Percentiles rank a stretch among this genome's conserved stretches.
These are phyloP conservation scores for Pezicula neosporulosa DNA, from an alignment of 2,329 filamentous ascomycete species.

Conservation along the genomic window DNA sequence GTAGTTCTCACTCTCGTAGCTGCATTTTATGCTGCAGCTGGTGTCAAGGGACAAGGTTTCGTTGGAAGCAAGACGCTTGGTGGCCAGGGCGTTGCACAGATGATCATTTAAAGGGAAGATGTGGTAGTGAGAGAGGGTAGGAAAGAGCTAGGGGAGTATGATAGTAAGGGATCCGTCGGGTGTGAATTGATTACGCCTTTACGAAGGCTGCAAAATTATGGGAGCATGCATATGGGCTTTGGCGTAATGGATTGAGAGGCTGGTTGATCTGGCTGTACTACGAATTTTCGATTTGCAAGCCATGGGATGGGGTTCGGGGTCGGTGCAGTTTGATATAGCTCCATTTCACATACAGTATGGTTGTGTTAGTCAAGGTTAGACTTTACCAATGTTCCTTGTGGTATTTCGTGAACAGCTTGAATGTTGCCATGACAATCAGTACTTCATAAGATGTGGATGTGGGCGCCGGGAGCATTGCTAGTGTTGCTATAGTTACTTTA, in stretches of 20 bases:
- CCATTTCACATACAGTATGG: background rate
- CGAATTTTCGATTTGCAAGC: constrained; percentile 11
- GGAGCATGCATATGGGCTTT: constrained; percentile 17
- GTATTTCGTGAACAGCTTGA: background rate
- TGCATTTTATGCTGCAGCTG: constrained; percentile 77
- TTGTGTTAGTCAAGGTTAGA: too few species aligned
- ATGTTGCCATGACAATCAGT: background rate
- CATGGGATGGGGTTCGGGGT: constrained; percentile 6
- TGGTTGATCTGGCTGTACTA: constrained; percentile 15
- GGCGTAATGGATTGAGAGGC: constrained; percentile 14
- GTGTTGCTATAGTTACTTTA: too few species aligned
- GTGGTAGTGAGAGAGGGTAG: background rate
- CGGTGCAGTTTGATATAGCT: constrained; percentile 19
- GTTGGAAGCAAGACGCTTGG: constrained; percentile 94
- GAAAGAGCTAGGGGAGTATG: background rate
- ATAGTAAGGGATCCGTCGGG: background rate
- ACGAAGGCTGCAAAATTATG: constrained; percentile 5
- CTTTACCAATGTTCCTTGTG: too few species aligned
- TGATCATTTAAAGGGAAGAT: constrained; percentile 73
- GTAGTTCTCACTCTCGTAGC: constrained; percentile 75
- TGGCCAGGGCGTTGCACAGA: constrained; percentile 89
- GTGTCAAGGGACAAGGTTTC: constrained; percentile 79
- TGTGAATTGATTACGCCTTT: background rate
- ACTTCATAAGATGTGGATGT: too few species aligned
- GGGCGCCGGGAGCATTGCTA: too few species aligned